Evolutionary conservation across 2,329 filamentous ascomycete genomes (phyloP).

Genomic region (Talaromyces sp.): DNA sequence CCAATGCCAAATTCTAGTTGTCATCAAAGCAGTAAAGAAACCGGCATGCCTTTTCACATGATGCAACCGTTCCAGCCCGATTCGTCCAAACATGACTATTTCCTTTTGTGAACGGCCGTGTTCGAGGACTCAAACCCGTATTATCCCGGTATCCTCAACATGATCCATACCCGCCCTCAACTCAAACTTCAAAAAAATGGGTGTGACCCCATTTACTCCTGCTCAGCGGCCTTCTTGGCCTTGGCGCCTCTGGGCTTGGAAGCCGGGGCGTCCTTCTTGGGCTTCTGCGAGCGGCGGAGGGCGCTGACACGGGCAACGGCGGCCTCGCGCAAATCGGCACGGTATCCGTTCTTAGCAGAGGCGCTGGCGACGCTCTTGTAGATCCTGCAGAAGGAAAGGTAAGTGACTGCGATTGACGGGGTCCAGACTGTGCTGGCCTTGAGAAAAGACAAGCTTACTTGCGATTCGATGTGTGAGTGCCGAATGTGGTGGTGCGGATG

Average conservation of each 20-base stretch:
- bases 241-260: conserved; percentile 73
- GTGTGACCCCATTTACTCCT: conserved; percentile 18
- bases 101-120: not conserved
- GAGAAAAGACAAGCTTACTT: conserved; percentile 55
- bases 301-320: conserved; percentile 85
- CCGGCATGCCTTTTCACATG: not conserved
- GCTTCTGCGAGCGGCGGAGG: conserved; percentile 71
- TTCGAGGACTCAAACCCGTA: not conserved
- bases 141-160: not conserved
- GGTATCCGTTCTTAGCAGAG: conserved; percentile 81
- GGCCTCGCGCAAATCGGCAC: conserved; percentile 66
- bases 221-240: conserved; percentile 61
- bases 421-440: not conserved
- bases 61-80: not conserved
- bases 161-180: not conserved
- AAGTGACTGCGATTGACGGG: conserved; percentile 12
- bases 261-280: conserved; percentile 69
- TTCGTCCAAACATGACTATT: not conserved
- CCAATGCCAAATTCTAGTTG: not conserved
- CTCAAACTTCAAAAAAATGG: not conserved
- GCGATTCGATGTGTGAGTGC: conserved; percentile 67
- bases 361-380: conserved; percentile 83
- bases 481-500: conserved; percentile 63
- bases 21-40: not conserved
- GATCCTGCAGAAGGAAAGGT: conserved; percentile 53